Conservation (phyloP, 2,329 filamentous ascomycete genomes). For the Aspergillus ustus region DNA sequence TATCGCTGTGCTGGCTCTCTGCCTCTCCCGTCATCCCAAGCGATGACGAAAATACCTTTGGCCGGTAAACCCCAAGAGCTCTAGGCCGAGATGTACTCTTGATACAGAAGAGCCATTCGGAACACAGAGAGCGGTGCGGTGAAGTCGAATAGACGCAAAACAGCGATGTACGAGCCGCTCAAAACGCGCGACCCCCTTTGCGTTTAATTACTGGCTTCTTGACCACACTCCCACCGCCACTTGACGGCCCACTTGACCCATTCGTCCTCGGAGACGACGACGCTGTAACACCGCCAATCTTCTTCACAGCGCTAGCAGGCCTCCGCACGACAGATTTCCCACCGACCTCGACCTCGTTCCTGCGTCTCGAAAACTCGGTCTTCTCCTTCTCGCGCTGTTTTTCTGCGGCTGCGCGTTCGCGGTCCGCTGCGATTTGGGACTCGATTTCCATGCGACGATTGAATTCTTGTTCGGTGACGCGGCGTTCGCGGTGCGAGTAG, state of each 20-base stretch:
- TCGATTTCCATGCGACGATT: constrained; percentile 93
- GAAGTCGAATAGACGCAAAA: not conserved
- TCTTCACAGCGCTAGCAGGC: constrained; percentile 35
- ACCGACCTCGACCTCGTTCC: constrained; percentile 42
- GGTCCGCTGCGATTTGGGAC: constrained; percentile 86
- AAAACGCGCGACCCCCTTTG: constrained; percentile 42
- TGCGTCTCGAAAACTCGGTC: constrained; percentile 40
- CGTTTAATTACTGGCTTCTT: constrained; percentile 43
- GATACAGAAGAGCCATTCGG: not conserved
- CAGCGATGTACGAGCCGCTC: constrained; percentile 1
- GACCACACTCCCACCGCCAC: constrained; percentile 42
- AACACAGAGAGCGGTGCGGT: not conserved
- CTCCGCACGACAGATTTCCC: constrained; percentile 39
- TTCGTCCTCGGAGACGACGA: constrained; percentile 34
- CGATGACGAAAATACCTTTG: not conserved
- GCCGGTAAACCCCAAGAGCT: too few relatives aligned
- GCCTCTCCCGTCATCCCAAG: not conserved
- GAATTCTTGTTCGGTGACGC: constrained; percentile 88
- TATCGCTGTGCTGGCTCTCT: too few relatives aligned
- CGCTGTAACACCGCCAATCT: constrained; percentile 35
- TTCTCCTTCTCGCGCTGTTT: constrained; percentile 45
- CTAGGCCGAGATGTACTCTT: not conserved
- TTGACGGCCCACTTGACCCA: constrained; percentile 15
- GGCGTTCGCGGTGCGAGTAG: constrained; percentile 83
- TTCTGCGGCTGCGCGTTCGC: constrained; percentile 57